These are phyloP conservation scores for Fusarium verrucosum DNA, from an alignment of 2,329 filamentous ascomycete genomes.

Conservation along the genomic window DNA sequence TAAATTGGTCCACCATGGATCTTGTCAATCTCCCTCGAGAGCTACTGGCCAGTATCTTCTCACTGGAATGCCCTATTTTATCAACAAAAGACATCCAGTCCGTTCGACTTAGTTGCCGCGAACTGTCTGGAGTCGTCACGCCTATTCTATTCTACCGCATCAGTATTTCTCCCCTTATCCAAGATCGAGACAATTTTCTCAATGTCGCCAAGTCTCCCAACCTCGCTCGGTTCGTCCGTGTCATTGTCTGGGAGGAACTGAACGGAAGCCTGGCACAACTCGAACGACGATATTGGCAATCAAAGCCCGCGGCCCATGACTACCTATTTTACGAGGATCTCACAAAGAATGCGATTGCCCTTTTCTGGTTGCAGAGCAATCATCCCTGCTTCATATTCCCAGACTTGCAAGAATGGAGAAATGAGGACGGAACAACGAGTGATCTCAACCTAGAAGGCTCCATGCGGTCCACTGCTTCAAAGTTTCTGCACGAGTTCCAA, in stretches of 20 bases:
- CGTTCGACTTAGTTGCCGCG: not conserved
- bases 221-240: not conserved
- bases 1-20: not conserved
- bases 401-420: not conserved
- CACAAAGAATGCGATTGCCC: not conserved
- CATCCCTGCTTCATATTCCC: not conserved
- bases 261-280: not conserved
- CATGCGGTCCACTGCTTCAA: not conserved
- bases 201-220: not conserved
- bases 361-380: not conserved
- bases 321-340: not conserved
- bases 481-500: not conserved
- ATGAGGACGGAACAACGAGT: not conserved
- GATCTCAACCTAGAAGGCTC: not conserved
- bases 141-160: conserved; percentile 1
- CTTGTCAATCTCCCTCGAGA: not conserved
- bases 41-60: not conserved
- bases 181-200: conserved; percentile 1
- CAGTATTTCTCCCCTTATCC: not conserved
- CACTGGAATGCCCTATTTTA: not conserved
- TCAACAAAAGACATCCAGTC: conserved; percentile 5
- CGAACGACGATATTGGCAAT: not conserved
- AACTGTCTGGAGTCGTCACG: not conserved
- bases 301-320: not conserved
- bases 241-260: conserved; percentile 19